These are phyloP conservation scores for Penicillium digitatum DNA, from an alignment of 2,329 filamentous ascomycete genomes.

Conservation along the genomic window DNA sequence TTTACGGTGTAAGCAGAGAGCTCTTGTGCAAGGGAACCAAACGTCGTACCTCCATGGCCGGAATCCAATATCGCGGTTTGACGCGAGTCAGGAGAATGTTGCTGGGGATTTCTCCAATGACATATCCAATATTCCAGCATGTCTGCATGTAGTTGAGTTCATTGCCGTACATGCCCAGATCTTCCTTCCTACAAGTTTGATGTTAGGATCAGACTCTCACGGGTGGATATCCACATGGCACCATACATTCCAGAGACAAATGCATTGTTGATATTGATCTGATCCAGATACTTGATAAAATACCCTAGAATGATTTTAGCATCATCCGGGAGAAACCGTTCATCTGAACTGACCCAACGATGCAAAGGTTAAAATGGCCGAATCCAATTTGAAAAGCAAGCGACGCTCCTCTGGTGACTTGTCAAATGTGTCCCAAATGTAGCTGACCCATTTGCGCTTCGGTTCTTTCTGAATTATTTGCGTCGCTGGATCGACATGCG, in stretches of 20 bases:
- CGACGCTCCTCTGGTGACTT: constrained; percentile 49
- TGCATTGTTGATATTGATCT: constrained; percentile 46
- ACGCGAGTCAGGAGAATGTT: constrained; percentile 52
- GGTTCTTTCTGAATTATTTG: constrained; percentile 22
- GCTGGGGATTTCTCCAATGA: constrained; percentile 51
- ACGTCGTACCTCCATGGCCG: constrained; percentile 41
- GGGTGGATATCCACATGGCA: not conserved
- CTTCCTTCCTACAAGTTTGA: constrained; percentile 45
- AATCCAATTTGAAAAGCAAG: constrained; percentile 50
- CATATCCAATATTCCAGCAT: constrained; percentile 59
- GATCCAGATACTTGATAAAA: constrained; percentile 50
- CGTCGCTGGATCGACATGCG: constrained; percentile 6
- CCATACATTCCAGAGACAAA: constrained; percentile 48
- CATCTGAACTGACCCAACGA: constrained; percentile 33
- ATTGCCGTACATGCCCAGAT: constrained; percentile 51
- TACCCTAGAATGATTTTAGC: constrained; percentile 36
- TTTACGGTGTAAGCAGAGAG: not conserved
- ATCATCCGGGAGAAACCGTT: not conserved
- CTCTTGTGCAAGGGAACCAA: constrained; percentile 1
- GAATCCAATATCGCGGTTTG: constrained; percentile 49
- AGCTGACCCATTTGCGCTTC: constrained; percentile 47
- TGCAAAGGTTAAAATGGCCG: constrained; percentile 48
- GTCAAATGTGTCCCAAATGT: constrained; percentile 53
- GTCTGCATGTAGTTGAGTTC: constrained; percentile 56
- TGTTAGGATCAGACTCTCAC: not conserved